Evolutionary conservation across 495 filamentous ascomycete genomes (phyloP), one percentile per base, ranked within the genome.

Genomic region (Thermochaetoides thermophila): DNA sequence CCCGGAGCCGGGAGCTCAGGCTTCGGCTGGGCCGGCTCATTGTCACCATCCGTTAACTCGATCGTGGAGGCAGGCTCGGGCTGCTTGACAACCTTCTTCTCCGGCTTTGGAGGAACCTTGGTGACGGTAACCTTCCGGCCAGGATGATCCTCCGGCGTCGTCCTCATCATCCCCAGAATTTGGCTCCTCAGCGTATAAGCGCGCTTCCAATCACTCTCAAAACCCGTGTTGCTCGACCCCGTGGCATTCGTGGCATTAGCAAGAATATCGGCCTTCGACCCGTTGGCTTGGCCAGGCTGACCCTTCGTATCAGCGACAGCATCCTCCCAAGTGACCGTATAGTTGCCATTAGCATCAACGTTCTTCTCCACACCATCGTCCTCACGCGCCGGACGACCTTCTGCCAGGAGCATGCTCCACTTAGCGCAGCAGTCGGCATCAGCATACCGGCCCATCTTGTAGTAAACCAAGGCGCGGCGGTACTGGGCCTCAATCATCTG

Each of bases 401-500:
- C 73, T 15, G 46, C 37, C 4, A 67, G 69, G 27, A 68, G 63
- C 44, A 71, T 69, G 18, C 80, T 69, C 55, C 76, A 69, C 12
- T 61, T 64, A 15, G 89, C 76, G 27, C 84, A 72, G 44, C 77
- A 73, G 31, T 66, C 65, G 9, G 86, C 74, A 57, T 97, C 83
- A 4, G 72, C 85, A 39, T 72, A 85, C 17, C 73, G 66, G 35
- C 70, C 74, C 13, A 85, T 56, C 29, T 73, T 66, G 51, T 73
- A 83, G 7, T 87, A 59, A 4, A 82, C 67, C 25, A 89, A 71
- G 1, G 70, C 81, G 37, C 89, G 68, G 29, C 89, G 70, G 41
- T 93, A 68, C 52, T 96, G 85, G 5, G 84, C 76, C 16, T 75
- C 65, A 9, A 75, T 68, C 50, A 95, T 86, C 7, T 78, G 63